Evolutionary conservation across 2,329 filamentous ascomycete genomes (phyloP), one percentile per base, ranked within the genome.

Genomic region (Monosporascus sp.): DNA sequence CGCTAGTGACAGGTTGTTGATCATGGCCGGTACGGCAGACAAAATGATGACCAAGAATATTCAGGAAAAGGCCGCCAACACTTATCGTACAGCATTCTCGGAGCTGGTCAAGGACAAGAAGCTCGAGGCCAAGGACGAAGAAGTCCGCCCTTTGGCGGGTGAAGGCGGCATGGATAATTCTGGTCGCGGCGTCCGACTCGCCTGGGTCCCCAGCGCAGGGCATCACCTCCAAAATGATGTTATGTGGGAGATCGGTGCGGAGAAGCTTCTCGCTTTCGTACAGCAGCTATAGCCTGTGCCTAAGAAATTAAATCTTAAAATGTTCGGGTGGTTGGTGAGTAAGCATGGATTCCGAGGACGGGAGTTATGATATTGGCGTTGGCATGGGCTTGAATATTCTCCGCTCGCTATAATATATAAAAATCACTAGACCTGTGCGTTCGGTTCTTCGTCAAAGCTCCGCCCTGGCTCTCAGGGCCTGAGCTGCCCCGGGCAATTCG

Each of bases 211-310:
- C 3, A 72, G 70, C 3, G 68, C 76, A 3, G 78, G 73, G 2
- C 78, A 82, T 61, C 78, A 82, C 64, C 55, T 81, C 45, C 77
- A 81, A 60, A 79, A 82, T 51, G 77, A 82, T 58, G 63, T 73
- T 11, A 68, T 70, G 39, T 80, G 75, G 74, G 65, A 77, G 51
- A 61, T 70, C 2, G 78, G 77, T 1, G 77, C 74, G 1, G 62
- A 66, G 50, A 76, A 74, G 55, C 51, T 82, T 31, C 57, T 74
- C 22, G 60, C 58, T 0, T 82, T 77, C 60, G 68, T 74, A 50
- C 50, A 57, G 49, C 63, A 68, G 56, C 55, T 69, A 2, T 68
- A 54, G 52, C 31, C 38, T 20, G 38, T 17, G 8, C 14, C 11
- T 34, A 34, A 5, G 3, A 34, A 31, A 14, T 34, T 34, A 34